Base-by-base conservation (phyloP, 2,329 filamentous ascomycete genomes). In the Elsinoe batatas region DNA sequence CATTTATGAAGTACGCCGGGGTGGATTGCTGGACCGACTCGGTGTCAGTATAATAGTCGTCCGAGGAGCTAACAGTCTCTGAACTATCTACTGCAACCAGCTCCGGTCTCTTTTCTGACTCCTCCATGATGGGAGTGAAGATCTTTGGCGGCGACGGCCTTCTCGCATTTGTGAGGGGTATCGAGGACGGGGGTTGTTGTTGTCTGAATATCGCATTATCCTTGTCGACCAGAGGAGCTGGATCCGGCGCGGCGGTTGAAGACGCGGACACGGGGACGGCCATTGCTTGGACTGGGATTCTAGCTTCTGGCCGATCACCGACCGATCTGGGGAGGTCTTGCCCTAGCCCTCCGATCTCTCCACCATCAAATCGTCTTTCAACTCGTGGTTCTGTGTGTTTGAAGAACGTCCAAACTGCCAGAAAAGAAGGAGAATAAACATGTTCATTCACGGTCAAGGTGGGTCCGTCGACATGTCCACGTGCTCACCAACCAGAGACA, bases 81-180 rank as follows among this genome's bases (percentile, higher is more conserved):
- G 61, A 62, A 12, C 63, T 65, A 57, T 67, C 64, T 60, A 65
- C 65, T 22, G 64, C 64, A 53, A 63, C 58, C 50, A 68, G 54
- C 26, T 63, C 63, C 8, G 67, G 66, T 12, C 65, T 62, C 26
- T 58, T 55, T 37, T 65, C 64, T 22, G 54, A 53, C 17, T 67
- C 65, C 58, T 67, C 65, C 65, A 68, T 68, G 60, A 65, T 68
- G 57, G 63, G 42, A 15, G 37, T 51, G 36, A 57, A 59, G 42
- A 54, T 43, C 37, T 54, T 54, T 42, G 51, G 51, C 18, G 38
- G 38, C 10, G 37, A 54, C 6, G 37, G 10, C n/a, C 37, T 54
- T 37, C 33, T 38, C n/a, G 33, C 32, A 38, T 37, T 51, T 36
- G 47, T 15, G 17, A 15, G 15, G 2, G 47, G 32, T 51, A 10